Percentiles rank a stretch among this genome's conserved stretches.
Conservation (phyloP, 768 basidiomycete species). For the Mycena maculata region DNA sequence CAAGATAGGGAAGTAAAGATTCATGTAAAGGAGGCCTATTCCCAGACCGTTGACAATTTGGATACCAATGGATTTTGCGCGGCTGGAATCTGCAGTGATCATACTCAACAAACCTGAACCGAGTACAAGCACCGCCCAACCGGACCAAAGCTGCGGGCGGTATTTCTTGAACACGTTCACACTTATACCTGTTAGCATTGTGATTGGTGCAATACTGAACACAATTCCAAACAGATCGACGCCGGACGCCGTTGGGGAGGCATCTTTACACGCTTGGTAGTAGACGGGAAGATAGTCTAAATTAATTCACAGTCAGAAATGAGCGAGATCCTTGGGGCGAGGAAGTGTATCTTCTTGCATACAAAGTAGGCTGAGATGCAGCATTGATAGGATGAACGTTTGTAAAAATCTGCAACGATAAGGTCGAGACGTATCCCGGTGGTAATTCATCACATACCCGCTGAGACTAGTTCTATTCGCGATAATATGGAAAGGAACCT, state of each 20-base stretch:
- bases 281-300: conserved; percentile 55
- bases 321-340: no score
- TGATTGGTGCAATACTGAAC: background rate
- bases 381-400: background rate
- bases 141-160: conserved; percentile 17
- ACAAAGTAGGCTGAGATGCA: background rate
- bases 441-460: background rate
- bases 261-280: conserved; percentile 54
- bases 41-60: conserved; percentile 38
- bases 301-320: background rate
- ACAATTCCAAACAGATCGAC: conserved; percentile 41
- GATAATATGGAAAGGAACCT: background rate
- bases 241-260: conserved; percentile 49
- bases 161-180: conserved; percentile 39
- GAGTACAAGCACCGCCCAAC: background rate
- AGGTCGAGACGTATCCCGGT: background rate
- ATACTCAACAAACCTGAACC: conserved; percentile 19
- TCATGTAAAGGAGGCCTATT: conserved; percentile 35
- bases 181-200: conserved; percentile 45
- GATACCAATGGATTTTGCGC: conserved; percentile 35
- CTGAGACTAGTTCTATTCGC: background rate
- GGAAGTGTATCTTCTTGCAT: background rate
- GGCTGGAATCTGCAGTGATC: conserved; percentile 25
- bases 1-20: conserved; percentile 55
- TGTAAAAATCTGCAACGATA: background rate